Percentiles rank a stretch among this genome's conserved stretches.
These are phyloP conservation scores for Babesia ovis DNA, from an alignment of 169 alveolate genomes.

Conservation along the genomic window DNA sequence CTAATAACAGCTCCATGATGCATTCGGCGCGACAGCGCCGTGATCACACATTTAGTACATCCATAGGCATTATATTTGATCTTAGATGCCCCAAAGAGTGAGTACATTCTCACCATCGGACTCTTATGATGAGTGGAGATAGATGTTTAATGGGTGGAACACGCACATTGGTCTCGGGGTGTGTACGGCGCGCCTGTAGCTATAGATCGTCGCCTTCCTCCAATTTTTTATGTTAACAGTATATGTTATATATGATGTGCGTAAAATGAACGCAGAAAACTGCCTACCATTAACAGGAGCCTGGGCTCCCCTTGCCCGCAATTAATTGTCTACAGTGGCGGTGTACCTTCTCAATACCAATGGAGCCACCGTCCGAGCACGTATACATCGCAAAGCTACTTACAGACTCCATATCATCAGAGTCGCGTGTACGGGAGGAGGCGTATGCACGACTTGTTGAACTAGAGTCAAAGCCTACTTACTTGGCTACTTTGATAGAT, in stretches of 20 bases:
- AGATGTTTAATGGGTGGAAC: not conserved
- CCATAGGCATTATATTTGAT: not conserved
- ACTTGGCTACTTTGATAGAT: conserved; percentile 44
- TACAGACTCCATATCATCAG: conserved; percentile 28
- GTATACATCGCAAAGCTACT: conserved; percentile 39
- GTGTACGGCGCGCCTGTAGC: conserved; percentile 14
- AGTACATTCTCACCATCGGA: not conserved
- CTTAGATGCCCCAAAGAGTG: not conserved
- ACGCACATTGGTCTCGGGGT: conserved; percentile 13
- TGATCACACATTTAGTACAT: not conserved
- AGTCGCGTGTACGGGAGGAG: conserved; percentile 31
- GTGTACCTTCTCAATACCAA: not conserved
- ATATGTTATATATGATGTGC: not conserved
- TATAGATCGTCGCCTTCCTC: not conserved
- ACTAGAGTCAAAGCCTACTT: conserved; percentile 43
- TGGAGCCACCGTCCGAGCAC: conserved; percentile 22
- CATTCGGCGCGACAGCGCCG: not conserved
- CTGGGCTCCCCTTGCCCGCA: conserved; percentile 1
- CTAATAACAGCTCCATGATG: conserved; percentile 17
- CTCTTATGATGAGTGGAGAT: not conserved
- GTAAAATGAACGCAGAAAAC: not conserved
- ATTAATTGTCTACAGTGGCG: not conserved
- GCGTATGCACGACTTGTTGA: conserved; percentile 41
- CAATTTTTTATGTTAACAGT: not conserved
- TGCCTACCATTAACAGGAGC: not conserved